Conservation (phyloP, 108 stramenopile species). For the Epipyxis sp. region DNA sequence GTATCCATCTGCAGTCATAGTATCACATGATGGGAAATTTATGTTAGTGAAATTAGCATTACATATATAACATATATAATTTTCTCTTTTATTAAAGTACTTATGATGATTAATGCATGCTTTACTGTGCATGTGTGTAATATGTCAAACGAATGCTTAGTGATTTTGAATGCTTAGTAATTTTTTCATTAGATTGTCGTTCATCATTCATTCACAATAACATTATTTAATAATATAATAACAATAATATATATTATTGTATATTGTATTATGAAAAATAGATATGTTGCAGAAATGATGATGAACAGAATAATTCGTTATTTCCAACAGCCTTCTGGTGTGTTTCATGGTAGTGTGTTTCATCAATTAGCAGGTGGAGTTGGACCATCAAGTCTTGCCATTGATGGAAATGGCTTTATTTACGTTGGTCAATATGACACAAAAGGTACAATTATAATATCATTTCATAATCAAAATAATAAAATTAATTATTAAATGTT, state of each 20-base stretch:
- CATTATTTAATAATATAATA: neutral
- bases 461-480: too few relatives aligned
- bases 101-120: too few relatives aligned
- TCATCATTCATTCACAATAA: too few relatives aligned
- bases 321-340: constrained; percentile 25
- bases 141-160: too few relatives aligned
- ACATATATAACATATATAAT: too few relatives aligned
- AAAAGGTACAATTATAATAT: too few relatives aligned
- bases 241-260: neutral
- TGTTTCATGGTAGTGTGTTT: constrained; percentile 32
- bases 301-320: constrained; percentile 6
- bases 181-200: too few relatives aligned
- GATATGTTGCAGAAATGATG: constrained; percentile 26
- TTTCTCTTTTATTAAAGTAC: too few relatives aligned
- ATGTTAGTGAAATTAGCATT: constrained; percentile 8
- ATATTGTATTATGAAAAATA: neutral
- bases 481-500: too few relatives aligned
- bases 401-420: neutral
- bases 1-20: constrained; percentile 23
- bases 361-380: constrained; percentile 22
- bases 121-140: too few relatives aligned
- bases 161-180: too few relatives aligned
- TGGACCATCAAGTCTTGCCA: constrained; percentile 2
- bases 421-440: constrained; percentile 25
- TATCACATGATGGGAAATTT: constrained; percentile 15